Evolutionary conservation across 768 basidiomycete genomes (phyloP), one percentile per base, ranked within the genome.

Genomic region (Naganishia onofrii): DNA sequence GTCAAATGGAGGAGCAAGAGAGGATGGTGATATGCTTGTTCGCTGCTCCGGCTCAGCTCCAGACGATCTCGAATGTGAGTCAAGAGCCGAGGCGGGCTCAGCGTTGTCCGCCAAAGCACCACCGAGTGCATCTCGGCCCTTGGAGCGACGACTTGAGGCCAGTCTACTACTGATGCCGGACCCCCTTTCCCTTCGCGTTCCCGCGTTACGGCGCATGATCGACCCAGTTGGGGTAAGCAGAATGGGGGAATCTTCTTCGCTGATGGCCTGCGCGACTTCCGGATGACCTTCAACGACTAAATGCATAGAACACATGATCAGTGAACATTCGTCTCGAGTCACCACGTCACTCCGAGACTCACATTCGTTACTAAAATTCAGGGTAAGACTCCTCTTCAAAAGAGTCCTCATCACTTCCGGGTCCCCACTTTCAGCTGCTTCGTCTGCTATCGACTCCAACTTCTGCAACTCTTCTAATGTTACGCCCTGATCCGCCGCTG

Each of bases 391-490:
- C 76, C 93, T 87, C 78, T 90, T 86, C 76, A 94, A 84, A 72
- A 90, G 86, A 66, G 84, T 91, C 78, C 89, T 86, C 76, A 93
- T 86, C 78, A 85, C 88, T 56, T 88, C 86, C 23, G 91, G 89
- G 83, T 93, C 93, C 76, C 89, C 89, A 76, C 86, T 91, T 75
- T 84, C 84, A 38, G 88, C 89, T 0, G 91, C 92, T 78, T 95
- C 92, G 82, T 94, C 92, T 46, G 93, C 93, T 36, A 98, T 83
- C 78, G 90, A 87, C 81, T 99, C 96, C 70, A 99, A 84, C 79
- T 88, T 89, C 81, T 98, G 94, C n/a, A 98, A 83, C 81, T 98
- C 96, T 76, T 84, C 88, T 79, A 98, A 90, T 15, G 93, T 95
- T 64, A 98, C 85, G 4, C 78, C 78, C 78, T 94, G 90, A 28